Base-by-base conservation (phyloP, 2,329 filamentous ascomycete genomes). In the Pyrenochaeta sp. region DNA sequence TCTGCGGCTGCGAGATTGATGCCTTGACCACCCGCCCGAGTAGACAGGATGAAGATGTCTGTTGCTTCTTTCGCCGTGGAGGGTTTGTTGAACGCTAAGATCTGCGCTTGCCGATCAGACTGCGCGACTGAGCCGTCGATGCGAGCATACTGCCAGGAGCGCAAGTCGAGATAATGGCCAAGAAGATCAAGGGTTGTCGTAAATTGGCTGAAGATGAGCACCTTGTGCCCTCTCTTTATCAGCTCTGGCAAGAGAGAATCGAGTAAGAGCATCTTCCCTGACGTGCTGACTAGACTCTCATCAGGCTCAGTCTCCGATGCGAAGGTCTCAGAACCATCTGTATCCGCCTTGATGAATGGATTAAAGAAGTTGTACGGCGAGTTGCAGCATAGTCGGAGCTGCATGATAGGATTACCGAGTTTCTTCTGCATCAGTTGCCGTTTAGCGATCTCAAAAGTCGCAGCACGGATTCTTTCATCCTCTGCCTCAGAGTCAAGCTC, bases 321-420 rank as follows among this genome's bases (percentile, higher is more conserved):
- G 44, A 72, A 73, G 0, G 72, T 75, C 37, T 78, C 74, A 1
- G 85, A 82, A 5, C 65, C 72, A 10, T 82, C 82, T 0, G 86
- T 83, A 86, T 80, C 78, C n/a, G 72, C 71, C 25, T 68, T 64
- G 15, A 76, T 64, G 64, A 94, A 98, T 0, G 95, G 94, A 73
- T 93, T 96, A 79, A 96, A 98, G 76, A 99, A 98, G 73, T 97
- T 96, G 78, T 97, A 93, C 0, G 95, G 95, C 0, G 89, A 92
- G 76, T 99, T 97, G 78, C 95, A 98, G 10, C 92, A 92, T 0
- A 97, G 85, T 0, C 95, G 90, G 3, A 97, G 86, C 74, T 99
- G 95, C 83, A 97, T 92, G 22, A 98, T 80, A 0, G 93, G 91
- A 66, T 99, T 99, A 46, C 95, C 93, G 1, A 98, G 84, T 72